Evolutionary conservation across 371 early-diverging fungal species (phyloP).

Genomic region (Sporodiniella umbellata): DNA sequence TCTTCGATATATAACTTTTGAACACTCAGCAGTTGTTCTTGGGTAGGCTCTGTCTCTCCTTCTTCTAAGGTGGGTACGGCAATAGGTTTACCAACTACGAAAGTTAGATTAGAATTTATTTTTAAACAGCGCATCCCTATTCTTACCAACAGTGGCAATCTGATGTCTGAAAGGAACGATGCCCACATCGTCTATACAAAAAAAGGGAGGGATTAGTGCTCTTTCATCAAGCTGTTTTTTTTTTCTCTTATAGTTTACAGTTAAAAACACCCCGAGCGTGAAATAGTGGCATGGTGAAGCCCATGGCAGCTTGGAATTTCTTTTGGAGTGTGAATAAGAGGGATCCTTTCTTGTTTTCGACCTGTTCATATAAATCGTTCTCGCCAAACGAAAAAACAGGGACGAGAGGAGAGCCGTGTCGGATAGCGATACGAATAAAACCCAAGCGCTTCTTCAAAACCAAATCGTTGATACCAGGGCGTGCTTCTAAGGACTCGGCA

Average conservation of each 20-base stretch:
- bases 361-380: conserved; percentile 74
- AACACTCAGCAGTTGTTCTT: conserved; percentile 60
- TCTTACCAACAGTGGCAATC: conserved; percentile 50
- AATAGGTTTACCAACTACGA: conserved; percentile 69
- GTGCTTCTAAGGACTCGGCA: conserved; percentile 67
- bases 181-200: conserved; percentile 57
- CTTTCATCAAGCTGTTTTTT: neutral
- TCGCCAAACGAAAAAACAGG: conserved; percentile 84
- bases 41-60: conserved; percentile 53
- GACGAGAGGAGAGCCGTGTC: conserved; percentile 63
- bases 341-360: conserved; percentile 51
- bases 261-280: conserved; percentile 75
- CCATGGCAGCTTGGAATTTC: conserved; percentile 54
- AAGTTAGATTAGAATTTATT: neutral
- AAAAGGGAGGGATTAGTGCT: neutral
- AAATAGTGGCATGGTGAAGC: conserved; percentile 71
- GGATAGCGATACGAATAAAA: conserved; percentile 80
- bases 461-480: conserved; percentile 64
- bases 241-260: conserved; percentile 47
- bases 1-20: conserved; percentile 65
- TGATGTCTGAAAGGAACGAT: conserved; percentile 57
- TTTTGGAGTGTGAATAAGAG: conserved; percentile 55
- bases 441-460: conserved; percentile 72
- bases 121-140: neutral
- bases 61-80: conserved; percentile 47